phyloP scores from a whole-genome alignment of 495 filamentous ascomycete species.

The Trichoderma asperelloides region DNA sequence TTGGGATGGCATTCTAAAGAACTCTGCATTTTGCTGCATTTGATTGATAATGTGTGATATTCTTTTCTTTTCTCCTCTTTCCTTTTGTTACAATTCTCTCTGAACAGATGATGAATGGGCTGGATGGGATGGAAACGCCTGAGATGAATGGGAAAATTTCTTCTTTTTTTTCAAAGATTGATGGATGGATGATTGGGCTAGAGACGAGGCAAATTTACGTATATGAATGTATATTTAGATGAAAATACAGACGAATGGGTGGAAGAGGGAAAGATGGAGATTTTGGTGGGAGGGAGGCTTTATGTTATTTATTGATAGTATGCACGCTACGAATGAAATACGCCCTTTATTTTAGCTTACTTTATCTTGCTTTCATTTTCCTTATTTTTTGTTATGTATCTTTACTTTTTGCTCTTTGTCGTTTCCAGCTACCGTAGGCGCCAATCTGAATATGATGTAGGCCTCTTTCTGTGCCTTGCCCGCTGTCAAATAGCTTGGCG shows the following conservation, averaged over 20 bases:
- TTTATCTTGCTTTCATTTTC: neutral
- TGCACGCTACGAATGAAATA: neutral
- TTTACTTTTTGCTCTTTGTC: too few relatives aligned
- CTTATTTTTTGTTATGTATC: too few relatives aligned
- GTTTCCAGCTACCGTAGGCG: too few relatives aligned
- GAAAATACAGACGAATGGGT: neutral
- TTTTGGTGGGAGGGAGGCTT: neutral
- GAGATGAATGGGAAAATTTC: neutral
- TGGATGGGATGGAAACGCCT: neutral
- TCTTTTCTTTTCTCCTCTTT: neutral
- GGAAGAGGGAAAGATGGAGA: neutral
- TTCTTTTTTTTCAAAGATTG: neutral
- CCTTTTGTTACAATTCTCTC: neutral
- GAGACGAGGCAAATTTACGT: neutral
- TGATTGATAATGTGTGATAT: neutral
- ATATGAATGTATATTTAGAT: neutral
- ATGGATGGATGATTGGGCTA: neutral
- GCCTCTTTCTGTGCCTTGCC: too few relatives aligned
- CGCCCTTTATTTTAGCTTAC: neutral
- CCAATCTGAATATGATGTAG: too few relatives aligned
- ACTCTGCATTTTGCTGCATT: slow-evolving; percentile 6
- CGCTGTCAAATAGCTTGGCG: too few relatives aligned
- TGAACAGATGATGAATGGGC: neutral
- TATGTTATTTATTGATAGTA: slow-evolving; percentile 4
- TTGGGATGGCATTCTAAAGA: slow-evolving; percentile 7